Conservation (phyloP, 2,329 filamentous ascomycete species). For the Fusarium musae region DNA sequence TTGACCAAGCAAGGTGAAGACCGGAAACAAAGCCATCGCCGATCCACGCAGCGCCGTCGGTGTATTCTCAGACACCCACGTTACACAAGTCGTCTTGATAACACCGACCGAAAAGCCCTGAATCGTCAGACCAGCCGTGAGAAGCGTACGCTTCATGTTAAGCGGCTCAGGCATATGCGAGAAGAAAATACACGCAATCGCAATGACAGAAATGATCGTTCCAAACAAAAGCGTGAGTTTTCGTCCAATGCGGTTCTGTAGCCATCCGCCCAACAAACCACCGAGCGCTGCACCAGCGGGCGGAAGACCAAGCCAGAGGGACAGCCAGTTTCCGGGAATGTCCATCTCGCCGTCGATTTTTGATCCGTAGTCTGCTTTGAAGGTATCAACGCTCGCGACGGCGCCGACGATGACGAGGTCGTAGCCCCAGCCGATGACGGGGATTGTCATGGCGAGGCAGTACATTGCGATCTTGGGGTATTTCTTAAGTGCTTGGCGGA, state of each 20-base stretch:
- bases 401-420: constrained; percentile 43
- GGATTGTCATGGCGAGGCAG: constrained; percentile 42
- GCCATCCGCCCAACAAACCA: constrained; percentile 43
- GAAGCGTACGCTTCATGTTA: constrained; percentile 33
- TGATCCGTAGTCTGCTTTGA: constrained; percentile 46
- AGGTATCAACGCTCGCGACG: constrained; percentile 44
- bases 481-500: constrained; percentile 40
- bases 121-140: constrained; percentile 41
- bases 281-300: constrained; percentile 42
- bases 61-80: constrained; percentile 54
- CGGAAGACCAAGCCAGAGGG: constrained; percentile 42
- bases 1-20: constrained; percentile 43
- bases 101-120: constrained; percentile 45
- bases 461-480: constrained; percentile 45
- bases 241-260: constrained; percentile 45
- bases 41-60: constrained; percentile 43
- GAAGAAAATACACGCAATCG: constrained; percentile 45
- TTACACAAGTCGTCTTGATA: constrained; percentile 42
- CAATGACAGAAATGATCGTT: constrained; percentile 39
- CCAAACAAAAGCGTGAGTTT: constrained; percentile 40
- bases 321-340: constrained; percentile 45
- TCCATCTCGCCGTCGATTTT: constrained; percentile 36
- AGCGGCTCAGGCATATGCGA: constrained; percentile 30
- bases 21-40: constrained; percentile 45
- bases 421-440: constrained; percentile 48